Evolutionary conservation across 306 rosid species (phyloP), one percentile per base, ranked within the genome.

Genomic region (Vicia sativa): DNA sequence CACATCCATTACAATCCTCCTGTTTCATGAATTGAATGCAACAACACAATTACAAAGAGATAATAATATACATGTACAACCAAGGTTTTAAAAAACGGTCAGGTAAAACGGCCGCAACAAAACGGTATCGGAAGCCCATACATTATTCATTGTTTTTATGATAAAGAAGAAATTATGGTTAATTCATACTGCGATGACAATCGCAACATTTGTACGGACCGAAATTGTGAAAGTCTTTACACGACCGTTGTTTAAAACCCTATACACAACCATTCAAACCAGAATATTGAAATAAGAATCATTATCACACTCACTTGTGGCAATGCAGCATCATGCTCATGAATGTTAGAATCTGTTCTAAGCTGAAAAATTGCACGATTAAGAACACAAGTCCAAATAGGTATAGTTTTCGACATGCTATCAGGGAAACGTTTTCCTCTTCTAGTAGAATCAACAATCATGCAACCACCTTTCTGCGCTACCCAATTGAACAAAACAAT

Each of bases 361-460:
- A 63, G 74, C 28, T 76, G 72, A 16, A 28, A 26, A 77, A 92
- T 80, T 6, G 88, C 84, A 3, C 98, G 90, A 73, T 92, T 92
- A 74, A 90, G 70, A 74, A 92, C 90, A 64, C 96, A 92, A 4
- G 96, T 74, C 98, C 96, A 92, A 59, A 92, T 86, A 62, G 98
- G 97, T 60, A 92, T 86, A 2, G 98, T 90, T 80, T 90, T 92
- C 4, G 98, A 92, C 98, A 92, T 86, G 82, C 98, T 92, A 38
- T 92, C 96, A 11, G 98, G 98, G 76, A 90, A 92, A 34, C 91
- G 81, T 78, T 90, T 92, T 79, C 98, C 98, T 80, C 73, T 83
- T 16, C 96, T 77, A 34, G 98, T 92, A 42, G 98, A 87, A 86
- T 92, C 98, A 76, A 87, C 93, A 14, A 92, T 73, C 19, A 92